Base-by-base conservation (phyloP, 768 basidiomycete genomes). In the Fomitopsis serialis region DNA sequence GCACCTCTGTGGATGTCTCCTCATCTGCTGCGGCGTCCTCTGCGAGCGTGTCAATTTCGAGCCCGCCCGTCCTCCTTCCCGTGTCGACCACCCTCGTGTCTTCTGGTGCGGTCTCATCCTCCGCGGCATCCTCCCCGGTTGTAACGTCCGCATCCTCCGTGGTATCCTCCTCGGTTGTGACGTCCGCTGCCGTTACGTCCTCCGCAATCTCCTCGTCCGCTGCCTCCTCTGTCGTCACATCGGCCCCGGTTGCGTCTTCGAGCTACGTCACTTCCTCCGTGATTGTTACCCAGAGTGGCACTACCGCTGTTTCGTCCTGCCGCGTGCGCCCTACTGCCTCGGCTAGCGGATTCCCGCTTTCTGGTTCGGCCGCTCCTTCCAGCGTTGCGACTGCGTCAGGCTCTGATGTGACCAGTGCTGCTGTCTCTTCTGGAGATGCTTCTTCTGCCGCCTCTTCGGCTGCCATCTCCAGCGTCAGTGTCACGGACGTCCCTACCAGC, bases 11-110 rank as follows among this genome's bases (percentile, higher is more conserved):
- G 50, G 32, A 21, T 21, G 35, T 23, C 36, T 21, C 35, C 2
- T 49, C 48, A 34, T 23, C 32, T 19, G 12, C n/a, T 51, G 37
- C 25, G 24, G 42, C 50, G n/a, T 19, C 50, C 42, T 40, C 43
- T n/a, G 42, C 40, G 13, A 57, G 44, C 44, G 45, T 42, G 3
- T 11, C 52, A 6, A 13, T 53, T n/a, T 50, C 56, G 21, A 54
- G 45, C 45, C 24, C n/a, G 27, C 37, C 53, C 34, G 50, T 53
- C 19, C 42, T 58, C n/a, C 24, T 48, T 29, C 46, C 50, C 2
- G 46, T 49, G 35, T 37, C 59, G 22, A 46, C 56, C n/a, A 13
- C 56, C 2, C 36, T 48, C 17, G 40, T 54, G 13, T 37, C 52
- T 25, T 46, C 50, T 17, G 44, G 42, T 21, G 52, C 44, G 7